Percentiles rank a stretch among this genome's conserved stretches.
phyloP scores from a whole-genome alignment of 176 grass and related monocot species.

The Bonia amplexicaulis region DNA sequence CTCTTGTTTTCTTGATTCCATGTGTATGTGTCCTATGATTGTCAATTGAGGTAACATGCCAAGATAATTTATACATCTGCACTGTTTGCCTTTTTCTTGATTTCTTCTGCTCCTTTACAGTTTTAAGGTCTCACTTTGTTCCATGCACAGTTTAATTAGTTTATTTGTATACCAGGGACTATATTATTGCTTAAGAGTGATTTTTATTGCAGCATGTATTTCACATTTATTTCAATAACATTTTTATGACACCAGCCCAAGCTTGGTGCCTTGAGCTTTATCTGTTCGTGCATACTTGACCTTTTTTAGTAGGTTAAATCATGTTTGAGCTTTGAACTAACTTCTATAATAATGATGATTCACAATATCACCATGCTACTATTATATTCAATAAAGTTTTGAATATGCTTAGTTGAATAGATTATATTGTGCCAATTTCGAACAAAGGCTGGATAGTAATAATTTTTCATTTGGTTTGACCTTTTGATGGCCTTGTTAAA shows the following conservation, averaged over 20 bases:
- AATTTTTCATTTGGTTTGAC: not conserved
- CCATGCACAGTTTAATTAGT: not conserved
- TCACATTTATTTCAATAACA: not conserved
- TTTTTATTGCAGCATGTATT: not conserved
- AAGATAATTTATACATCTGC: not conserved
- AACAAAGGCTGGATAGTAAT: not conserved
- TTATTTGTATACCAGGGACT: not conserved
- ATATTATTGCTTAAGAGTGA: not conserved
- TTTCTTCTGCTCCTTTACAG: not conserved
- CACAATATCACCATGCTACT: not conserved
- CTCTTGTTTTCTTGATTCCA: not conserved
- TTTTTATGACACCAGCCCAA: not conserved
- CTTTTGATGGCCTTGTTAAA: not conserved
- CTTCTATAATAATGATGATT: slow-evolving; percentile 1
- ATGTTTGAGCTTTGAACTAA: not conserved
- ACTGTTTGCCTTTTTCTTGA: not conserved
- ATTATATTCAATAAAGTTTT: not conserved
- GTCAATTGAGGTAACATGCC: not conserved
- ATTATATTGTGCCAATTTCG: not conserved
- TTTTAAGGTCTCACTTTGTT: not conserved
- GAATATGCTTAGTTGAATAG: not conserved
- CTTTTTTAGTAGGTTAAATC: not conserved
- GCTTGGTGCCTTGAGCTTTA: not conserved
- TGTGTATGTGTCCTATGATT: not conserved
- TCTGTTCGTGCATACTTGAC: not conserved